Base-by-base conservation (phyloP, 495 filamentous ascomycete genomes). In the Neurospora sp. region DNA sequence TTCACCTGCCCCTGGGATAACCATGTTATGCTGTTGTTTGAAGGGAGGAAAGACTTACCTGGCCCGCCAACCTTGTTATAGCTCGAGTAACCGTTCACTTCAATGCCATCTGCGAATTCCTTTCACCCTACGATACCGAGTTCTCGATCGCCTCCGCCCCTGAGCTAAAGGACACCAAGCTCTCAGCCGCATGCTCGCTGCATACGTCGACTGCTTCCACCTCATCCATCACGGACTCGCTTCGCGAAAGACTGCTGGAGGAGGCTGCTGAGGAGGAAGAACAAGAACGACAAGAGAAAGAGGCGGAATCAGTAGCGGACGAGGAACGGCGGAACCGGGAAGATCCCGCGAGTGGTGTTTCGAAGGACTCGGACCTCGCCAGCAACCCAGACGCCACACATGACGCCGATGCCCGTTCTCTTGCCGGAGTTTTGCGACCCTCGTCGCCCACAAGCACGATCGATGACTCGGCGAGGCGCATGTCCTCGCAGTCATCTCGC, bases 81-180 rank as follows among this genome's bases (percentile, higher is more conserved):
- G 96, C 94, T 71, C 94, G 96, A 75, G 93, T 92, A 37, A 89
- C 93, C n/a, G 96, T 99, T 10, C 96, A 99, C 80, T 97, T 97
- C 78, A 92, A 92, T 73, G 90, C 93, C 39, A 83, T 99, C 69
- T 88, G 90, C 69, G 94, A 98, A 76, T 91, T 89, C 71, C 97
- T 97, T 81, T 88, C 90, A 48, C 95, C 94, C 3, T 91, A 94
- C 82, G 95, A 98, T 79, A 92, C 93, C 5, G 87, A 90, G 20
- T 92, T 97, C 78, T 84, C 89, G 31, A 90, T 97, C 71, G 83
- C 90, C 31, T 82, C 87, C 39, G 84, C 93, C 12, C 90, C 92
- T 76, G 94, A 96, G 46, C 87, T 99, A 74, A 93, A 89, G 76
- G 96, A 99, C 79, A 90, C 92, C 72, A 90, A 93, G 70, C 88